phyloP scores from a whole-genome alignment of 2,329 filamentous ascomycete species.

The Saccharata proteae region DNA sequence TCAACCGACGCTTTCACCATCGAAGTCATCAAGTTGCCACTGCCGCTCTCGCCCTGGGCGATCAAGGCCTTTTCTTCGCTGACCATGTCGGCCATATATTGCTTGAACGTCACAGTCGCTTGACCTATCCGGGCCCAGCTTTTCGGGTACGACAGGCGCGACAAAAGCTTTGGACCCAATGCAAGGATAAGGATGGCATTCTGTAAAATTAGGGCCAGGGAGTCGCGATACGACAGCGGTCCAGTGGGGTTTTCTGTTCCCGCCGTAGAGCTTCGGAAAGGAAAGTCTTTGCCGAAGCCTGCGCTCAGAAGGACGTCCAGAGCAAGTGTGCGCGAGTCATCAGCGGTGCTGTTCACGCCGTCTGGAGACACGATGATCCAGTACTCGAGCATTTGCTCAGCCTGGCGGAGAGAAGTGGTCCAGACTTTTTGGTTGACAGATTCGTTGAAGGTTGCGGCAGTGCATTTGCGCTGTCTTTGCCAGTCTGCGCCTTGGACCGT shows the following conservation, averaged over 20 bases:
- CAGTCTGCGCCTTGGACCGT: constrained; percentile 20
- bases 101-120: constrained; percentile 9
- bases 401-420: not conserved
- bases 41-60: not conserved
- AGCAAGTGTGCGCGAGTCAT: constrained; percentile 1
- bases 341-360: not conserved
- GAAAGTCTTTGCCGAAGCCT: constrained; percentile 3
- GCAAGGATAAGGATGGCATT: constrained; percentile 8
- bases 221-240: not conserved
- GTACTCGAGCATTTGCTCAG: not conserved
- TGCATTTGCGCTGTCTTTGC: constrained; percentile 32
- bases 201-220: constrained; percentile 3
- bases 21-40: constrained; percentile 9
- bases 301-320: constrained; percentile 2
- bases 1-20: constrained; percentile 2
- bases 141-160: constrained; percentile 1
- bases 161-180: constrained; percentile 3
- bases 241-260: not conserved
- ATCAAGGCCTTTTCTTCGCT: constrained; percentile 2
- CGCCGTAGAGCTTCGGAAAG: not conserved
- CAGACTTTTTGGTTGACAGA: constrained; percentile 26
- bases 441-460: constrained; percentile 33
- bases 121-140: constrained; percentile 6
- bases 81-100: constrained; percentile 9
- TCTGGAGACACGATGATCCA: not conserved